Percentiles rank a stretch among this genome's conserved stretches.
Conservation (phyloP, 257 asterid species). For the Penstemon eatonii region DNA sequence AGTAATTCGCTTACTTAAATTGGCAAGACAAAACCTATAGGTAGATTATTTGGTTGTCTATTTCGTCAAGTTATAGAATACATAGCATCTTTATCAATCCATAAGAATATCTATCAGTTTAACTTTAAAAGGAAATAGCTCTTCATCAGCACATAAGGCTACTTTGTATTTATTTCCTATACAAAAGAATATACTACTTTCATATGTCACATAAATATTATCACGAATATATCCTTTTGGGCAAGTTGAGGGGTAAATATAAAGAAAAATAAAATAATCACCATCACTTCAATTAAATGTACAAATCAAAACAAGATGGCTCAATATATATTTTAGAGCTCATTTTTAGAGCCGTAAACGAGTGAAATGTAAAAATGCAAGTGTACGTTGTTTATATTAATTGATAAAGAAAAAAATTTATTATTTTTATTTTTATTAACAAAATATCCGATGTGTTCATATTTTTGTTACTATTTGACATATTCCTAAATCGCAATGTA, state of each 20-base stretch:
- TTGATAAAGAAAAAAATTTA: too few relatives aligned
- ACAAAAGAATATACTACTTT: constrained; percentile 8
- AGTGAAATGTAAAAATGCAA: too few relatives aligned
- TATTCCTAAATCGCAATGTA: too few relatives aligned
- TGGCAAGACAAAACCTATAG: neutral
- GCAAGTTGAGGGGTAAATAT: neutral
- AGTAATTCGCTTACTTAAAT: constrained; percentile 3
- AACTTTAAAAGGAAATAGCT: constrained; percentile 5
- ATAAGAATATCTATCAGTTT: constrained; percentile 11
- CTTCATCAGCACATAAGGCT: neutral
- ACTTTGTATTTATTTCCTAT: constrained; percentile 17
- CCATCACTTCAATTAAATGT: neutral
- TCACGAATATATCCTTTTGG: neutral
- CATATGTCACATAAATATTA: constrained; percentile 6
- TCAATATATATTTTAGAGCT: neutral
- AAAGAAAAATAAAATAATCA: neutral
- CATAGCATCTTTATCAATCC: neutral
- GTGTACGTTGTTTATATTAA: too few relatives aligned
- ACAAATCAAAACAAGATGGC: neutral
- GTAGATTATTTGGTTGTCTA: neutral
- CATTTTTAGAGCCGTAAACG: too few relatives aligned
- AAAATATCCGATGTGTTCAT: too few relatives aligned
- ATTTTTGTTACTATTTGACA: too few relatives aligned
- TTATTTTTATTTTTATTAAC: too few relatives aligned
- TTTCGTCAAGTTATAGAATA: neutral